Evolutionary conservation across 805 yeast genomes (phyloP).

Genomic region (Tetrapisispora iriomotensis): DNA sequence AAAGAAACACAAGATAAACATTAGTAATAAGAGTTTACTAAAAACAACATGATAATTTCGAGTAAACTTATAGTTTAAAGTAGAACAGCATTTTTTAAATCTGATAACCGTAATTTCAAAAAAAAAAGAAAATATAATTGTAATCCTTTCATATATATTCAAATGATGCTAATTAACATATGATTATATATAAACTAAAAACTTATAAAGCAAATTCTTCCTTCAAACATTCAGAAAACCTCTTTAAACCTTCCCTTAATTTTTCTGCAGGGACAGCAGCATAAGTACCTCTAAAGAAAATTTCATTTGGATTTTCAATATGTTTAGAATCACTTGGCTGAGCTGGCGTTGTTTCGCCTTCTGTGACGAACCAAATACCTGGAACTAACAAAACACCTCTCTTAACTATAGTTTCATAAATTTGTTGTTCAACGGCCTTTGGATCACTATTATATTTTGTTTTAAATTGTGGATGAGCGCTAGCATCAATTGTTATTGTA

Average conservation of each 20-base stretch:
- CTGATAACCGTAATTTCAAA: too few species aligned
- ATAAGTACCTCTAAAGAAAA: conserved; percentile 81
- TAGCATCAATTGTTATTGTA: conserved; percentile 61
- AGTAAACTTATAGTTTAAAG: too few species aligned
- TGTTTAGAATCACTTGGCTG: conserved; percentile 39
- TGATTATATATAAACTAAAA: not conserved
- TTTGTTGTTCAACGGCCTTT: conserved; percentile 48
- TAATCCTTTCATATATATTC: not conserved
- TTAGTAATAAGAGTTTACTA: too few species aligned
- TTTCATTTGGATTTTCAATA: conserved; percentile 34
- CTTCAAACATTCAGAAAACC: conserved; percentile 55
- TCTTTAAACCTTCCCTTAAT: conserved; percentile 50
- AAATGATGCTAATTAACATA: not conserved
- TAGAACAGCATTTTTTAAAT: too few species aligned
- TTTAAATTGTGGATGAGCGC: conserved; percentile 67
- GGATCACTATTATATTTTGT: conserved; percentile 51
- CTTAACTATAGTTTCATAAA: conserved; percentile 51
- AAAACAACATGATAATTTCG: too few species aligned
- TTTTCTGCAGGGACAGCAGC: conserved; percentile 73
- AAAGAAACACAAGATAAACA: too few species aligned
- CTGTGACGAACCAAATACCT: conserved; percentile 68
- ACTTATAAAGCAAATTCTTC: conserved; percentile 36
- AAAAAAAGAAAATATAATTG: too few species aligned
- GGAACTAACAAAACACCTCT: conserved; percentile 68
- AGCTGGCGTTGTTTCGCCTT: conserved; percentile 47